Percentiles rank a stretch among this genome's conserved stretches.
These are phyloP conservation scores for Beta corolliflora DNA, from an alignment of 179 eudicot genomes.

Conservation along the genomic window DNA sequence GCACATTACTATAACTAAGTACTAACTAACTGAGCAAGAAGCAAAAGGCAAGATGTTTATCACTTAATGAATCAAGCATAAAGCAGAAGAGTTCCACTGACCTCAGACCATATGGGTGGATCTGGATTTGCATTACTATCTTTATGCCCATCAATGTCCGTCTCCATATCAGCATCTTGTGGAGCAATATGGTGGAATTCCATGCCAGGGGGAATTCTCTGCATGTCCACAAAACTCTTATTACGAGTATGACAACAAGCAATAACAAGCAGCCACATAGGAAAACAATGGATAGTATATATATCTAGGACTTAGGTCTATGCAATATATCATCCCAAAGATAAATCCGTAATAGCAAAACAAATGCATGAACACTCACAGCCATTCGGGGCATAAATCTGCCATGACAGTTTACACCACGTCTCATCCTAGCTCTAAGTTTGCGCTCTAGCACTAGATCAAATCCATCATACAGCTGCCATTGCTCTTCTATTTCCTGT, in stretches of 20 bases:
- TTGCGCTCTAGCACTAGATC: conserved; percentile 81
- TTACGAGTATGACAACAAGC: conserved; percentile 16
- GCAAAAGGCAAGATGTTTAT: background rate
- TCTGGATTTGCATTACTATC: conserved; percentile 51
- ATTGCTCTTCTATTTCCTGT: conserved; percentile 98
- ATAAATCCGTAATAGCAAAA: background rate
- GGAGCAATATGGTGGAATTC: conserved; percentile 86
- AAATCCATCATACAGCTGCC: conserved; percentile 96
- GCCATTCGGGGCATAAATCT: conserved; percentile 96
- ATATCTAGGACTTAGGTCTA: background rate
- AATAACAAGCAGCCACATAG: background rate
- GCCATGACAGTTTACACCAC: conserved; percentile 92
- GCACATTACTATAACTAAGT: background rate
- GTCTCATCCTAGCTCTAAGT: conserved; percentile 85
- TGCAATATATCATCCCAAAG: background rate
- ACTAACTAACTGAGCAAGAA: background rate
- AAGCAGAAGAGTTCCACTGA: conserved; percentile 16
- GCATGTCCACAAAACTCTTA: conserved; percentile 25
- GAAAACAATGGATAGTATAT: conserved; percentile 1
- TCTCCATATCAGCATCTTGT: conserved; percentile 75
- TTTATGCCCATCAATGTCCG: conserved; percentile 66
- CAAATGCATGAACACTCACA: conserved; percentile 52
- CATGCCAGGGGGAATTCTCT: conserved; percentile 99
- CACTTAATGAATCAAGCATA: conserved; percentile 3
- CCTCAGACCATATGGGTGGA: conserved; percentile 68